Conservation (phyloP, 164 flowering plant species). For the Nymphaea thermarum region DNA sequence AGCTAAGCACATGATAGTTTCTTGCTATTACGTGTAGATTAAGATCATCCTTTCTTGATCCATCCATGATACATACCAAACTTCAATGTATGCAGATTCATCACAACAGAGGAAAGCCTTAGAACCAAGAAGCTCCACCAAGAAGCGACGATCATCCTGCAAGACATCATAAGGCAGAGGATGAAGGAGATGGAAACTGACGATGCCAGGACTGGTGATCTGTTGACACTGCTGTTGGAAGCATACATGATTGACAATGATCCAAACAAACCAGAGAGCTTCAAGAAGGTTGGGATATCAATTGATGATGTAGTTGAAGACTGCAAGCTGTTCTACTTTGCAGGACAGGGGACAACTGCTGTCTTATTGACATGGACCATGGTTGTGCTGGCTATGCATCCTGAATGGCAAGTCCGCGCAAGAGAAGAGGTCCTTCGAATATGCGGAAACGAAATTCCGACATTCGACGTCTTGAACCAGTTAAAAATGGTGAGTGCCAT, state of each 20-base stretch:
- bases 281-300: constrained; percentile 13
- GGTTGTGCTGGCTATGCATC: constrained; percentile 30
- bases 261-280: background rate
- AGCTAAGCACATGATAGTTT: no score
- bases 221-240: constrained; percentile 9
- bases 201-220: constrained; percentile 4
- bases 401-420: constrained; percentile 35
- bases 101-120: constrained; percentile 8
- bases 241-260: constrained; percentile 3
- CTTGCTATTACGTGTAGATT: no score
- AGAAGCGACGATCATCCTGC: constrained; percentile 2
- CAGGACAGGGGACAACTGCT: constrained; percentile 43
- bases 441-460: constrained; percentile 17
- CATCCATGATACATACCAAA: no score
- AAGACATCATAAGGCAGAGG: constrained; percentile 4
- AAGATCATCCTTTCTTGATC: no score
- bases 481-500: constrained; percentile 25
- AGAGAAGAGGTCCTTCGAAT: constrained; percentile 33
- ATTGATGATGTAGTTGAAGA: constrained; percentile 38
- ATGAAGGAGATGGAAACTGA: constrained; percentile 6
- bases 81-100: background rate
- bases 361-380: constrained; percentile 34
- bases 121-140: constrained; percentile 3
- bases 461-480: constrained; percentile 18
- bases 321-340: constrained; percentile 43